phyloP scores from a whole-genome alignment of 306 rosid genomes.

The Castanea sativa region DNA sequence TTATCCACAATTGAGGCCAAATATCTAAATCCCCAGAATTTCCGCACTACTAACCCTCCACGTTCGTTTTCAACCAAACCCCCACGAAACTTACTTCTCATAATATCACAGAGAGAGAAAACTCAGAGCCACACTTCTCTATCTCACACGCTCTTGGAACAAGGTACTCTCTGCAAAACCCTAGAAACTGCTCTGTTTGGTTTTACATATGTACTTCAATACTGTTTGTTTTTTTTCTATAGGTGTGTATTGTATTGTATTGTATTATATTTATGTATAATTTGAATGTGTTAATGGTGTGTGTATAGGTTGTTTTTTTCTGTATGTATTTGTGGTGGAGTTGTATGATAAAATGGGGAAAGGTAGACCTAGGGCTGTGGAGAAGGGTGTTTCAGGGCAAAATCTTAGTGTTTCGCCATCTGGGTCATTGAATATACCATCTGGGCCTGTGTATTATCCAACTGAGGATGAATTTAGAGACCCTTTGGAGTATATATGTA shows the following conservation, averaged over 20 bases:
- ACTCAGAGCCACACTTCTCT: too few relatives aligned
- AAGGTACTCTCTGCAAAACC: conserved; percentile 38
- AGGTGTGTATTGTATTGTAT: too few relatives aligned
- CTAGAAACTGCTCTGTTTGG: conserved; percentile 2
- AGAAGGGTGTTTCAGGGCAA: conserved; percentile 73
- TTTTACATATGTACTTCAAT: not conserved
- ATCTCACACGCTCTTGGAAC: too few relatives aligned
- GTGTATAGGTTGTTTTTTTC: not conserved
- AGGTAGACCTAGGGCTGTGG: conserved; percentile 91
- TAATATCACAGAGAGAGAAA: not conserved
- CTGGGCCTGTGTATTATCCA: conserved; percentile 84
- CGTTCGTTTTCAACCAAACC: not conserved
- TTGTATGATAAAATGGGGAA: conserved; percentile 56
- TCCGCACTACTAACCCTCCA: not conserved
- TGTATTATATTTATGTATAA: not conserved
- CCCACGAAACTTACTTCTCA: not conserved
- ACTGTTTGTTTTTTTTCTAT: not conserved
- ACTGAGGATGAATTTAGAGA: conserved; percentile 84
- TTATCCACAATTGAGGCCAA: not conserved
- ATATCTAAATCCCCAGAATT: not conserved
- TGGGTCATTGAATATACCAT: conserved; percentile 51
- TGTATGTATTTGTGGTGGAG: conserved; percentile 20
- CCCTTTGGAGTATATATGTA: conserved; percentile 79
- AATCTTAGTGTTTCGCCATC: conserved; percentile 44
- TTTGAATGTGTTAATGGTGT: not conserved